A percentile compares a stretch with the other conserved stretches of the same genome.
Evolutionary conservation across 1,284 basidiomycete genomes (phyloP).

Genomic region (Sanghuangporus sanghuang): DNA sequence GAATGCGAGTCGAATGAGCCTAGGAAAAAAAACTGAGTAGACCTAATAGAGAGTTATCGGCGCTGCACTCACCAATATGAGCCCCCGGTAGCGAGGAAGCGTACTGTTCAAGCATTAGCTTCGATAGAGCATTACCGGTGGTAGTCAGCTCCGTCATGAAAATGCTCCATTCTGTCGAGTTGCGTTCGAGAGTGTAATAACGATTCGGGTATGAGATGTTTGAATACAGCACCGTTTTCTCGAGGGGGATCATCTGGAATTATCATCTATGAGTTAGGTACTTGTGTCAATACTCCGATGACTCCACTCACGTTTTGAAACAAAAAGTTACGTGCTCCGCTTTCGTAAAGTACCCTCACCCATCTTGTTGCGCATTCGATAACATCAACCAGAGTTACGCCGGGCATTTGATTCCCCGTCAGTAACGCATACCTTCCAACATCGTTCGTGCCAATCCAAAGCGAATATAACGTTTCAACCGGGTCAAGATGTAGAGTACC

Average conservation of each 20-base stretch:
- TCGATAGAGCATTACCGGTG: slow-evolving; percentile 32
- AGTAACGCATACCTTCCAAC: slow-evolving; percentile 35
- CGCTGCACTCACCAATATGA: slow-evolving; percentile 28
- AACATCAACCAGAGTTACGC: slow-evolving; percentile 37
- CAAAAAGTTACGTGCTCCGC: slow-evolving; percentile 41
- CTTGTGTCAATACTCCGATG: neutral
- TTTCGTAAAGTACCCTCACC: slow-evolving; percentile 33
- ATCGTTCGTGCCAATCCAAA: slow-evolving; percentile 49
- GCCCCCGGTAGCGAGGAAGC: slow-evolving; percentile 31
- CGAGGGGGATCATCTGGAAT: slow-evolving; percentile 30
- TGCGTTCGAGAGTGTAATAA: slow-evolving; percentile 32
- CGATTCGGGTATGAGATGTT: slow-evolving; percentile 31
- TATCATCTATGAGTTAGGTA: neutral
- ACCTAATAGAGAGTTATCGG: neutral
- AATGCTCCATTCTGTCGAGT: slow-evolving; percentile 37
- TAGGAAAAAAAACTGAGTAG: slow-evolving; percentile 6
- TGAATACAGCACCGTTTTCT: slow-evolving; percentile 30
- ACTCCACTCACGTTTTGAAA: slow-evolving; percentile 38
- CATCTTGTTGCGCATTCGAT: slow-evolving; percentile 39
- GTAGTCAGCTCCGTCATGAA: slow-evolving; percentile 32
- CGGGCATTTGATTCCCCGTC: slow-evolving; percentile 31
- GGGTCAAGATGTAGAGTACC: slow-evolving; percentile 25
- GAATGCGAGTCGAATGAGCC: slow-evolving; percentile 32
- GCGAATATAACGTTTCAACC: slow-evolving; percentile 39
- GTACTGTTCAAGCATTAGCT: slow-evolving; percentile 29